Evolutionary conservation across 495 filamentous ascomycete species (phyloP).

Genomic region (Neurospora africana): DNA sequence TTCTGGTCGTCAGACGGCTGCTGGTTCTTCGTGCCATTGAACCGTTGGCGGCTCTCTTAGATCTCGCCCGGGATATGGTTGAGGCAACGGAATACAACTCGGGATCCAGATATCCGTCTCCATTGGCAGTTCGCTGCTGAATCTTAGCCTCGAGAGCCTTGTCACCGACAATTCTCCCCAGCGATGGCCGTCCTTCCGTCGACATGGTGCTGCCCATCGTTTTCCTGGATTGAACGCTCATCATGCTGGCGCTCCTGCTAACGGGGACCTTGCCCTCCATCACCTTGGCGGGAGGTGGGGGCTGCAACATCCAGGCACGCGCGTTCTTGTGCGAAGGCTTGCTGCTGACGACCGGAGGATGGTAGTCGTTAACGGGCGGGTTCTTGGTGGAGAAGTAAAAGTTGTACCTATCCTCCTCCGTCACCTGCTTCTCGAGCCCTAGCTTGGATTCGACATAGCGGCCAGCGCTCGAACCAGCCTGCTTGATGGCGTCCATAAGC

Average conservation of each 20-base stretch:
- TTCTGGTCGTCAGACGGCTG: constrained; percentile 21
- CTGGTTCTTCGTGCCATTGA: constrained; percentile 20
- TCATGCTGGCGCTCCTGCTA: constrained; percentile 38
- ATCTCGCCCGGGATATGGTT: constrained; percentile 11
- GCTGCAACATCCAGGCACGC: constrained; percentile 84
- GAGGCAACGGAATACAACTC: constrained; percentile 13
- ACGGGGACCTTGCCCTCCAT: constrained; percentile 71
- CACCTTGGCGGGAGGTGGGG: constrained; percentile 69
- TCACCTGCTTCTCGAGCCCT: constrained; percentile 28
- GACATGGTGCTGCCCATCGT: constrained; percentile 5
- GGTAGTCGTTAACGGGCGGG: constrained; percentile 75
- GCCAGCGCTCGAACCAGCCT: constrained; percentile 40
- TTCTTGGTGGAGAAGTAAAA: constrained; percentile 58
- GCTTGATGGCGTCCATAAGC: constrained; percentile 40
- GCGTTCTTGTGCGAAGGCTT: constrained; percentile 54
- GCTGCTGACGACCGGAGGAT: constrained; percentile 75
- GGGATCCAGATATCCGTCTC: constrained; percentile 22
- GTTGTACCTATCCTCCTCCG: constrained; percentile 32
- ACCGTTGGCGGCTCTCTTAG: constrained; percentile 13
- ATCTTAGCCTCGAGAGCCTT: constrained; percentile 30
- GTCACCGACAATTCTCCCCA: constrained; percentile 25
- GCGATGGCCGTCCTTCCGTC: constrained; percentile 1
- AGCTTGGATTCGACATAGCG: constrained; percentile 36
- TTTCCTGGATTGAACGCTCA: constrained; percentile 22
- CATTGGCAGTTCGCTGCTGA: constrained; percentile 11